phyloP scores from a whole-genome alignment of 73 alveolate species.

The Breviolum minutum region DNA sequence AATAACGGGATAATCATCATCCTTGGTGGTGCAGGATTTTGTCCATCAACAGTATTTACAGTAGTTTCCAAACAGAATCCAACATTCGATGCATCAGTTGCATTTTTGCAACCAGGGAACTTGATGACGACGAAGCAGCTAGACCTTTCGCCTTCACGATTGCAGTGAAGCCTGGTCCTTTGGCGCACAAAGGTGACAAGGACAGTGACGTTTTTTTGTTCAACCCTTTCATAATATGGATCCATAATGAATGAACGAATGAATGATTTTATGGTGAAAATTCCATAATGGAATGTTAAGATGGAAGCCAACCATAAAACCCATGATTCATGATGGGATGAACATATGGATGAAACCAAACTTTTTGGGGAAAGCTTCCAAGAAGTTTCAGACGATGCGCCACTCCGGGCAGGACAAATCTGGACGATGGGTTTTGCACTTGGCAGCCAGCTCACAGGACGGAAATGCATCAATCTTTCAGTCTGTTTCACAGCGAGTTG shows the following conservation, averaged over 20 bases:
- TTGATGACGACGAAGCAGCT: constrained; percentile 84
- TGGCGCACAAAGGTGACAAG: constrained; percentile 93
- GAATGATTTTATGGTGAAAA: no score
- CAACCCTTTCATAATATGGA: not conserved
- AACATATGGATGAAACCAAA: not conserved
- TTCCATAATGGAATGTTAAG: no score
- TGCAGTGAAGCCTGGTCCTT: constrained; percentile 86
- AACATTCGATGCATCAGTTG: not conserved
- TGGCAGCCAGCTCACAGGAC: constrained; percentile 86
- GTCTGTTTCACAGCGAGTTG: not conserved
- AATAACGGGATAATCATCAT: no score
- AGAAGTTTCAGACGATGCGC: not conserved
- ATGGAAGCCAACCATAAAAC: not conserved
- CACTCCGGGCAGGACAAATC: constrained; percentile 1
- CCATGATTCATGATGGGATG: not conserved
- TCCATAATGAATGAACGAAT: no score
- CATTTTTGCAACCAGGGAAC: constrained; percentile 31
- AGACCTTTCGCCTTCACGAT: constrained; percentile 66
- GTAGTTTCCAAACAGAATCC: not conserved
- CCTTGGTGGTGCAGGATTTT: no score
- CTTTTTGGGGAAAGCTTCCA: not conserved
- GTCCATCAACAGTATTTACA: not conserved
- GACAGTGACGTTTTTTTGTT: not conserved
- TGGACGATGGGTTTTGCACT: constrained; percentile 81
- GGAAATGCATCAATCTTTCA: not conserved